A percentile compares a stretch with the other conserved stretches of the same genome.
Conservation (phyloP, 78 protist genomes). For the Dictyostelium brefeldianum region DNA sequence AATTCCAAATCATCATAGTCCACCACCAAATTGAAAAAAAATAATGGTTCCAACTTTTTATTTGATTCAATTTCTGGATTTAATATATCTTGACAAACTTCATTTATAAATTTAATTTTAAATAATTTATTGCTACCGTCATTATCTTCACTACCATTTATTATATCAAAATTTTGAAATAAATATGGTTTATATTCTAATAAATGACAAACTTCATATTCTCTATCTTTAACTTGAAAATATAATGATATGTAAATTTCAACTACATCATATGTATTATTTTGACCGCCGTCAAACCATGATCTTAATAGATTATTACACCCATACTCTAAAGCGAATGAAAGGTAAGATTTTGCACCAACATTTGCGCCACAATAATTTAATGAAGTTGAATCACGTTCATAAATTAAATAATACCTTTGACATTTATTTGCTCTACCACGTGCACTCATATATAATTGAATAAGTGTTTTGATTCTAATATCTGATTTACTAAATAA, state of each 20-base stretch:
- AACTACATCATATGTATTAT: neutral
- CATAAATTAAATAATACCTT: neutral
- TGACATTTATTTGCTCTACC: neutral
- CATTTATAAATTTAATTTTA: neutral
- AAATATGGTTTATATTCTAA: slow-evolving; percentile 3
- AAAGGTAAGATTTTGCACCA: neutral
- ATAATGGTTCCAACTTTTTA: neutral
- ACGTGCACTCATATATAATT: slow-evolving; percentile 1
- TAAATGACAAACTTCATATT: neutral
- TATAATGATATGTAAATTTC: neutral
- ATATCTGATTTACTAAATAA: neutral
- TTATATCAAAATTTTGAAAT: neutral
- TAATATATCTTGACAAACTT: neutral
- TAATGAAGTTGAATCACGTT: neutral
- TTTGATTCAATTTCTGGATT: neutral
- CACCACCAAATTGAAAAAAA: neutral
- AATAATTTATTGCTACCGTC: neutral
- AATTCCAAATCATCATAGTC: neutral
- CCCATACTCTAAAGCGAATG: slow-evolving; percentile 6
- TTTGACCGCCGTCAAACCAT: slow-evolving; percentile 18
- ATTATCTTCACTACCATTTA: neutral
- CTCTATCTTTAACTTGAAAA: slow-evolving; percentile 7
- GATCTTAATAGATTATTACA: neutral
- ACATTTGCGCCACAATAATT: neutral
- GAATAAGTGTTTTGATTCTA: neutral